Evolutionary conservation across 2,329 filamentous ascomycete genomes (phyloP), one percentile per base, ranked within the genome.

Genomic region (Pseudogymnoascus sp.): DNA sequence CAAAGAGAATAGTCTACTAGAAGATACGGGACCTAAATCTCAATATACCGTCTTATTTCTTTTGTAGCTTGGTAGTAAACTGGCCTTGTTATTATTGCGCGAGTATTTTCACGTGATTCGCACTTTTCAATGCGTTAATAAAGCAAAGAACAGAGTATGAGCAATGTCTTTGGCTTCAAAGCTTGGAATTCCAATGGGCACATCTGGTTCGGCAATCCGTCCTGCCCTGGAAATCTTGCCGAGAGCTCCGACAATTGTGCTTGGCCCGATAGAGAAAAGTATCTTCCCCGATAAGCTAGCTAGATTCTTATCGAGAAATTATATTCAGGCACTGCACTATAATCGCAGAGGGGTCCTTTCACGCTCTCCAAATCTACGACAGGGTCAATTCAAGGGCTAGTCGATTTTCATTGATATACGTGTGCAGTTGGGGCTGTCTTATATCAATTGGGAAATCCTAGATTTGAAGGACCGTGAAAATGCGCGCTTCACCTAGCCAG

Each of bases 1-100:
- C 67, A 72, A 71, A 70, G 65, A 64, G 59, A 65, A 60, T 38
- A 60, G 38, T 60, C 50, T 56, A 56, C 50, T 56, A 56, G 50
- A 56, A 56, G 50, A 56, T 56, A 56, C 29, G 50, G 4, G 50
- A 56, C 50, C 50, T 56, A 56, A 56, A 56, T 56, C 50, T 56
- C 50, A 56, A 56, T 56, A 56, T 56, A 56, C 50, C 50, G 50
- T 56, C 50, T 56, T 56, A 56, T 56, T 56, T 56, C 50, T 56
- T 56, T 56, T 33, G 50, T 56, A 56, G 21, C 29, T 33, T 35
- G 50, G 29, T 56, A 9, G n/a, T 33, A 56, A 56, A 33, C 5
- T 21, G 6, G 50, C 50, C 50, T 35, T 15, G 50, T 33, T 56
- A 56, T 56, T 33, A 56, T 21, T 33, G n/a, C 29, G 7, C 29